Evolutionary conservation across 2,329 filamentous ascomycete genomes (phyloP).

Genomic region (Neurospora crassa): DNA sequence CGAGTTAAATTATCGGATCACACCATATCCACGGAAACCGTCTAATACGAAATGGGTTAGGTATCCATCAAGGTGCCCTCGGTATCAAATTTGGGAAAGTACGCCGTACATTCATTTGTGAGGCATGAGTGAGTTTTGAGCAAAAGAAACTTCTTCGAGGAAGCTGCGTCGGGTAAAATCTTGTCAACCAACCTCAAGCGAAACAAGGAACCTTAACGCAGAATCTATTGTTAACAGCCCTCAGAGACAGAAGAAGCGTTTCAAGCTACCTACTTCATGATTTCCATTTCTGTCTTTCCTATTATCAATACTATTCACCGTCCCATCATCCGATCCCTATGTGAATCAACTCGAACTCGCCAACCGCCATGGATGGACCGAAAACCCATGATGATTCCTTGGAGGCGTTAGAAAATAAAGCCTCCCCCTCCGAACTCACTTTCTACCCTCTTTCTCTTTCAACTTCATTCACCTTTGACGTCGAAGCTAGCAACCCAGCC

Average conservation of each 20-base stretch:
- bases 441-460: background rate
- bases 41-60: background rate
- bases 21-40: background rate
- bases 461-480: background rate
- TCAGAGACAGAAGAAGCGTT: background rate
- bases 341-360: background rate
- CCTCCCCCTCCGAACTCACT: background rate
- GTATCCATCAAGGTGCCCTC: background rate
- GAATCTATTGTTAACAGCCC: background rate
- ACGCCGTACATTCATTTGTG: background rate
- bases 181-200: background rate
- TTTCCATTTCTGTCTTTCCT: background rate
- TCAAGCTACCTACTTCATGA: background rate
- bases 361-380: background rate
- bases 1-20: background rate
- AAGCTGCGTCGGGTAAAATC: background rate
- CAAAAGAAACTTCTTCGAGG: background rate
- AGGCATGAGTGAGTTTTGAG: background rate
- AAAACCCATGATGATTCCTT: background rate
- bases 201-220: background rate
- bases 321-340: background rate
- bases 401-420: background rate
- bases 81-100: background rate
- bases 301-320: background rate
- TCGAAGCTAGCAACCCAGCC: background rate